These are phyloP conservation scores for Hypoxylon sp. DNA, from an alignment of 2,329 filamentous ascomycete genomes.

Conservation along the genomic window DNA sequence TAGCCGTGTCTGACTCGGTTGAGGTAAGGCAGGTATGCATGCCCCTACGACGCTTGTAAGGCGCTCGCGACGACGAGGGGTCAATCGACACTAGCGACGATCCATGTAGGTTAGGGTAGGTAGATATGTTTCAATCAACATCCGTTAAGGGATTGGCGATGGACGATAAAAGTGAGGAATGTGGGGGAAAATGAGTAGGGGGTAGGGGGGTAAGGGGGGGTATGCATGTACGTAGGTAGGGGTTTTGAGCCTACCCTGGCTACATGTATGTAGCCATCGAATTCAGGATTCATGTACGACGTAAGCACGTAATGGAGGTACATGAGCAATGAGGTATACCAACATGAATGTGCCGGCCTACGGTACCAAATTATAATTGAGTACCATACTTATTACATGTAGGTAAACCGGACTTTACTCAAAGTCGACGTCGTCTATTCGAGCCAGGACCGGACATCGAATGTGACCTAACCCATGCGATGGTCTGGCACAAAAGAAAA, in stretches of 20 bases:
- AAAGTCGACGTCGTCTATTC: constrained; percentile 17
- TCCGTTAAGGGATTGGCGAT: constrained; percentile 5
- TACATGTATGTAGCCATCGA: not conserved
- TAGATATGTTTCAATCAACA: constrained; percentile 18
- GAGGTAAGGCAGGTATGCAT: constrained; percentile 20
- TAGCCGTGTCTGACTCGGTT: constrained; percentile 21
- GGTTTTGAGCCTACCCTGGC: not conserved
- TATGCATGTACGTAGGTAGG: not conserved
- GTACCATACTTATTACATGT: constrained; percentile 15
- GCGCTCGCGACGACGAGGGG: not conserved
- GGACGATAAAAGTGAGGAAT: constrained; percentile 15
- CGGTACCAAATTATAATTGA: constrained; percentile 3
- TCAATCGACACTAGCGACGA: not conserved
- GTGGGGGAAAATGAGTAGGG: constrained; percentile 9
- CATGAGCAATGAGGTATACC: not conserved
- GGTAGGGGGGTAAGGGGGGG: not conserved
- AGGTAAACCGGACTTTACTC: constrained; percentile 6
- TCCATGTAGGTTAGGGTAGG: constrained; percentile 6
- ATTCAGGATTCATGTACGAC: not conserved
- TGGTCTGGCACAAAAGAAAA: constrained; percentile 2
- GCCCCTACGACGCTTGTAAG: not conserved
- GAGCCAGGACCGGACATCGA: constrained; percentile 7
- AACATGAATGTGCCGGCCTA: constrained; percentile 13
- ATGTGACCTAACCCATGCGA: constrained; percentile 23
- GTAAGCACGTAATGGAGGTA: constrained; percentile 4